Evolutionary conservation across 768 basidiomycete genomes (phyloP).

Genomic region (Mrakia frigida): DNA sequence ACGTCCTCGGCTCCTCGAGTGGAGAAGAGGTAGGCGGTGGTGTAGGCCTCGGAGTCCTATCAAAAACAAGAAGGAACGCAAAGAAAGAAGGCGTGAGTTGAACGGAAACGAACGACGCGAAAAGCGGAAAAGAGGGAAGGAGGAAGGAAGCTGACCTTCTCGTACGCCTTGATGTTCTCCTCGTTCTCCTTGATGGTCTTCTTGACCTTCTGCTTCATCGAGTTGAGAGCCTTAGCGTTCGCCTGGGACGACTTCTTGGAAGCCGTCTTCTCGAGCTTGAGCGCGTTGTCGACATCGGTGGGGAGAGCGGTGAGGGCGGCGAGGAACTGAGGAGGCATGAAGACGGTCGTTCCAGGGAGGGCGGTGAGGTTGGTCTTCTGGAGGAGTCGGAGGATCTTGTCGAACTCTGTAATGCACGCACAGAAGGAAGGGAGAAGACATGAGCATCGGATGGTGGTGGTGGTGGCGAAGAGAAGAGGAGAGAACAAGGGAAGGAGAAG

Average conservation of each 20-base stretch:
- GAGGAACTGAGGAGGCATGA: slow-evolving; percentile 56
- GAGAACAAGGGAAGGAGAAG: slow-evolving; percentile 6
- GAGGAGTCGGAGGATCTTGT: slow-evolving; percentile 87
- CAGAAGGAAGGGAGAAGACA: background rate
- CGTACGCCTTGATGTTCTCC: slow-evolving; percentile 67
- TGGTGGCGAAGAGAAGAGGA: slow-evolving; percentile 4
- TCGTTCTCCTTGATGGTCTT: slow-evolving; percentile 88
- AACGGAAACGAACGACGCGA: too few relatives aligned
- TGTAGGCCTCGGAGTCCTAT: slow-evolving; percentile 84
- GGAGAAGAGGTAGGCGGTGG: slow-evolving; percentile 59
- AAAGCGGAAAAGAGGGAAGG: background rate
- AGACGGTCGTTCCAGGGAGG: slow-evolving; percentile 82
- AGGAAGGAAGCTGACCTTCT: slow-evolving; percentile 58
- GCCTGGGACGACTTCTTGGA: slow-evolving; percentile 95
- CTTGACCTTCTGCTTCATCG: slow-evolving; percentile 97
- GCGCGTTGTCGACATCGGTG: slow-evolving; percentile 64
- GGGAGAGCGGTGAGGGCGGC: slow-evolving; percentile 39
- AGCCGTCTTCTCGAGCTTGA: slow-evolving; percentile 81
- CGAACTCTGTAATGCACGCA: slow-evolving; percentile 63
- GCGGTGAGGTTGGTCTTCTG: slow-evolving; percentile 77
- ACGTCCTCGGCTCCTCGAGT: slow-evolving; percentile 48
- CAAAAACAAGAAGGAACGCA: background rate
- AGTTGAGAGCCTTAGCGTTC: slow-evolving; percentile 87
- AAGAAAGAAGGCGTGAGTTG: slow-evolving; percentile 2
- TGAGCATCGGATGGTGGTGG: background rate